Evolutionary conservation across 768 basidiomycete genomes (phyloP), one percentile per base, ranked within the genome.

Genomic region (Lentinus tigrinus): DNA sequence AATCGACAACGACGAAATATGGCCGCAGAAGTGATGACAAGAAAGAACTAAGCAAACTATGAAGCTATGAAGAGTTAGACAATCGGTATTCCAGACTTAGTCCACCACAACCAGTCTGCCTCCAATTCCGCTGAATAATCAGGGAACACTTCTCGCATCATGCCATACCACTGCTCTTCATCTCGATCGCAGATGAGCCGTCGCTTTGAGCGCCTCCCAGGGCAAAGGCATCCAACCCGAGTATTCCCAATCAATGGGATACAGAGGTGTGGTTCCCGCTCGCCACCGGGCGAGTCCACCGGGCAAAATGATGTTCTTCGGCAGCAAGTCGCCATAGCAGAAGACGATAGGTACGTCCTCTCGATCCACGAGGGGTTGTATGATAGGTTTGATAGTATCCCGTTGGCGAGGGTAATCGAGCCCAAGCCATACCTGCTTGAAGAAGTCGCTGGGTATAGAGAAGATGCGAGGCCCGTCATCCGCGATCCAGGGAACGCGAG

Each of bases 141-240:
- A 23, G 42, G n/a, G 49, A 61, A 61, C 4, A 53, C 46, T 17
- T 28, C 36, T 37, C 38, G 50, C 60, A 56, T 57, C 42, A 61
- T 16, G 31, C 7, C 44, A 28, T 52, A 52, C 60, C 60, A 61
- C 17, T 61, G 42, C 36, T 61, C 52, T 34, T 61, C 60, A 8
- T 57, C 54, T 8, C 39, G 54, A n/a, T 37, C 49, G 23, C 26
- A 23, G 52, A 48, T 50, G 40, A 58, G 36, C 40, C 38, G 63
- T 64, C 26, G 59, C 63, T 46, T 64, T 64, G 55, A 64, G 27
- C 16, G 63, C 54, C 23, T 61, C 63, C 63, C 56, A 64, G 16
- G 54, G 51, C 24, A 26, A 21, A 43, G 63, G 63, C 59, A 47
- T 54, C 63, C 60, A 64, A 0, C 60, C 63, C 10, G 59, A 54